Evolutionary conservation across 805 yeast species (phyloP).

Genomic region (Myxozyma vanderwaltii): DNA sequence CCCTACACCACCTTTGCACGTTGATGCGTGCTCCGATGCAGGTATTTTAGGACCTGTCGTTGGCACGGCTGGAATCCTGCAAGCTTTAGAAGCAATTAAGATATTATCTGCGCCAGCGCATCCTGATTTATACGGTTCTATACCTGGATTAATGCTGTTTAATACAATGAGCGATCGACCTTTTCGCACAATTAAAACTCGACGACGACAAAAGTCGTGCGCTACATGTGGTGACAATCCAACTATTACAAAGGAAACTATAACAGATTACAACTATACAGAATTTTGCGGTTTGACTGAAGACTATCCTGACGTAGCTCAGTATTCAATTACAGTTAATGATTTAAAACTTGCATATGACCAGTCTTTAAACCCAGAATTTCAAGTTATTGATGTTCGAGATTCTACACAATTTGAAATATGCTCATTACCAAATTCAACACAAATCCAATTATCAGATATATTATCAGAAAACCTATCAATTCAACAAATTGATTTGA

Average conservation of each 20-base stretch:
- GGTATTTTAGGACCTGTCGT: conserved; percentile 97
- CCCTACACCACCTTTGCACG: conserved; percentile 85
- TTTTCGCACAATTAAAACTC: conserved; percentile 75
- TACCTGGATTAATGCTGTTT: conserved; percentile 50
- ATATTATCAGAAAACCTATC: conserved; percentile 11
- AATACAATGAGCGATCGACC: conserved; percentile 58
- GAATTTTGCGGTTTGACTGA: conserved; percentile 72
- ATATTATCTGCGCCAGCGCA: conserved; percentile 56
- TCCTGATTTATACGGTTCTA: conserved; percentile 62
- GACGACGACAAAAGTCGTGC: conserved; percentile 65
- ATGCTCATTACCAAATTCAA: conserved; percentile 58
- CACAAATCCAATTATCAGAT: conserved; percentile 60
- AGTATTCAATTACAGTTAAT: conserved; percentile 53
- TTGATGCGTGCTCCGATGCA: conserved; percentile 86
- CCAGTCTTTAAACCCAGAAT: conserved; percentile 13
- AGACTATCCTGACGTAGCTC: conserved; percentile 49
- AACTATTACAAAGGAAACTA: conserved; percentile 50
- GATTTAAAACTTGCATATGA: conserved; percentile 37
- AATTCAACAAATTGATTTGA: conserved; percentile 3
- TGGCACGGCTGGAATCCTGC: conserved; percentile 83
- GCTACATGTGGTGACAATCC: conserved; percentile 62
- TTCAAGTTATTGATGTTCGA: conserved; percentile 71
- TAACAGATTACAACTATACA: conserved; percentile 60
- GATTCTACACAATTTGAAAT: conserved; percentile 75
- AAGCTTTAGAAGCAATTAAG: conserved; percentile 87